Percentiles rank a stretch among this genome's conserved stretches.
phyloP scores from a whole-genome alignment of 352 stramenopile species.

The Globisporangium rhizosaccharum region DNA sequence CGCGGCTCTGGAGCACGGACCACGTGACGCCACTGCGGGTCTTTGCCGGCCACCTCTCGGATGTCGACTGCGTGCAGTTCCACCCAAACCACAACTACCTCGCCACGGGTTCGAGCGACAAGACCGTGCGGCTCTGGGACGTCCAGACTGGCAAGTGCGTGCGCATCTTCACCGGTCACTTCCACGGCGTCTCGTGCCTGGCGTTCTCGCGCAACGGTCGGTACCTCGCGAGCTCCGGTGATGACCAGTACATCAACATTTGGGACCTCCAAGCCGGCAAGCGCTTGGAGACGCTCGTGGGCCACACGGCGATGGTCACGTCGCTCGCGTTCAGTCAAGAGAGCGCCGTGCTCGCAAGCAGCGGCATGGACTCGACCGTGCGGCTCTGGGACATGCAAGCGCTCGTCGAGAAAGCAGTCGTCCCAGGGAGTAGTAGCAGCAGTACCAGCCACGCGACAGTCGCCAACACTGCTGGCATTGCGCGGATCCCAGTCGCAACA shows the following conservation, averaged over 20 bases:
- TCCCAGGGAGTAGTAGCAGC: not conserved
- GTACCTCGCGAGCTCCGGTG: slow-evolving; percentile 83
- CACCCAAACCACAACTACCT: slow-evolving; percentile 97
- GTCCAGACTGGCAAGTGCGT: slow-evolving; percentile 91
- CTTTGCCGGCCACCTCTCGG: slow-evolving; percentile 90
- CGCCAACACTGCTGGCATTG: slow-evolving; percentile 14
- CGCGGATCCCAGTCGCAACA: slow-evolving; percentile 28
- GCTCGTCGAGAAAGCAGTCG: slow-evolving; percentile 37
- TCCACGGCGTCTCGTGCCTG: slow-evolving; percentile 81
- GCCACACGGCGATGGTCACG: slow-evolving; percentile 69
- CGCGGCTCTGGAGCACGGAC: slow-evolving; percentile 93
- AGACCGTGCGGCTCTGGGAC: slow-evolving; percentile 93
- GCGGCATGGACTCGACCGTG: slow-evolving; percentile 73
- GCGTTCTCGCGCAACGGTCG: slow-evolving; percentile 88
- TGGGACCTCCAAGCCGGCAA: slow-evolving; percentile 92
- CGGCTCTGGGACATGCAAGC: slow-evolving; percentile 84
- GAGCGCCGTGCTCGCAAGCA: slow-evolving; percentile 68
- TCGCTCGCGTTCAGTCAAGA: slow-evolving; percentile 78
- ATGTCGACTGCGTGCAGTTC: slow-evolving; percentile 90
- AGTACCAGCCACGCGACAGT: slow-evolving; percentile 15
- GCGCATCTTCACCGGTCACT: slow-evolving; percentile 90
- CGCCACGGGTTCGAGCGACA: slow-evolving; percentile 91
- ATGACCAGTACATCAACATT: slow-evolving; percentile 90
- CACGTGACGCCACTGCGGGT: slow-evolving; percentile 87
- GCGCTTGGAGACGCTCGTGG: slow-evolving; percentile 77